Evolutionary conservation across 371 early-diverging fungal genomes (phyloP).

Genomic region (Actinomortierella wolfii): DNA sequence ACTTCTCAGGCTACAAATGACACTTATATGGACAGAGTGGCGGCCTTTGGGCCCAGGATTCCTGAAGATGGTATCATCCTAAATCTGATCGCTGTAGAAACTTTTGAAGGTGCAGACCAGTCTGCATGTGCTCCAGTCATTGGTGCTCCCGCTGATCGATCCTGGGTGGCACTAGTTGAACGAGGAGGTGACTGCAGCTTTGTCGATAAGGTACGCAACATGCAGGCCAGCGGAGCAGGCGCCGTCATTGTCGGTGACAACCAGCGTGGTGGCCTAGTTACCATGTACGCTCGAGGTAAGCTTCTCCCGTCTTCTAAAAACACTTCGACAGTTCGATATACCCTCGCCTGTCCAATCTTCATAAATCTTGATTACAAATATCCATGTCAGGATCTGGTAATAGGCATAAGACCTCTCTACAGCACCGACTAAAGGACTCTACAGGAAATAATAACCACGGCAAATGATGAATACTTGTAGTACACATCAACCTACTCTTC

Average conservation of each 20-base stretch:
- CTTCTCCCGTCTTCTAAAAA: too few relatives aligned
- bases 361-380: too few relatives aligned
- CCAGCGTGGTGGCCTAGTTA: constrained; percentile 72
- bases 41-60: constrained; percentile 69
- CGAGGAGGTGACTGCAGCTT: constrained; percentile 85
- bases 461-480: too few relatives aligned
- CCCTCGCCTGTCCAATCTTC: too few relatives aligned
- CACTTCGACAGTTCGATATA: too few relatives aligned
- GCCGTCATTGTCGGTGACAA: constrained; percentile 91
- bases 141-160: constrained; percentile 36
- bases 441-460: too few relatives aligned
- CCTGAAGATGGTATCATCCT: constrained; percentile 61
- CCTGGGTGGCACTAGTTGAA: constrained; percentile 84
- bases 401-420: too few relatives aligned
- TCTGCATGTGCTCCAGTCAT: constrained; percentile 22
- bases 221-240: constrained; percentile 86
- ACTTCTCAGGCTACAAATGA: constrained; percentile 63
- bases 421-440: too few relatives aligned
- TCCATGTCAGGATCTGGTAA: too few relatives aligned
- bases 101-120: constrained; percentile 20
- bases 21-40: constrained; percentile 59
- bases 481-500: too few relatives aligned
- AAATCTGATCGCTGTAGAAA: constrained; percentile 48
- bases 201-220: constrained; percentile 83
- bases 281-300: constrained; percentile 87